phyloP scores from a whole-genome alignment of 495 filamentous ascomycete genomes.

The Elasticomyces elasticus region DNA sequence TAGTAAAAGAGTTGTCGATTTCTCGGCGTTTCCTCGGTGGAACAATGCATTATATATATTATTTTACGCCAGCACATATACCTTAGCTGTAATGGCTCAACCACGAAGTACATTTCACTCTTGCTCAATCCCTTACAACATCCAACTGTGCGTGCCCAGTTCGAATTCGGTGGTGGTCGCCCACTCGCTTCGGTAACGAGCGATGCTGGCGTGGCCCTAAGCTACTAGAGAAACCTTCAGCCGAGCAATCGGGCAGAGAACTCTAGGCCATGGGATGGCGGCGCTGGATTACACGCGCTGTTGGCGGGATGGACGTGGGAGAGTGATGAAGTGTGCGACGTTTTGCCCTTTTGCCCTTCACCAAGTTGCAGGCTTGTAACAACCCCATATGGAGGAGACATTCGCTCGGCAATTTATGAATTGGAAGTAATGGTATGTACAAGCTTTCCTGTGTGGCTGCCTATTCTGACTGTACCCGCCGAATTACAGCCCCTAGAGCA shows the following conservation, averaged over 20 bases:
- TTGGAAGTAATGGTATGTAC: no score
- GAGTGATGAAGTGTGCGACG: conserved; percentile 12
- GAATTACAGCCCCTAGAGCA: not conserved
- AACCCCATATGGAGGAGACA: no score
- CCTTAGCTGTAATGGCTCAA: conserved; percentile 21
- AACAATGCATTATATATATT: not conserved
- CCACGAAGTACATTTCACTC: conserved; percentile 15
- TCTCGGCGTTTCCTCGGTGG: not conserved
- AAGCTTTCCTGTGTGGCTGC: no score
- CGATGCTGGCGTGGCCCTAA: conserved; percentile 22
- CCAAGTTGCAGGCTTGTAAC: no score
- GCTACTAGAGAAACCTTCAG: conserved; percentile 23
- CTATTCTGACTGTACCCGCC: not conserved
- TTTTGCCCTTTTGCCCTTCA: conserved; percentile 10
- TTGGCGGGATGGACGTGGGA: conserved; percentile 13
- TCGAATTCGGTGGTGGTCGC: conserved; percentile 23
- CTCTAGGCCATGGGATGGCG: conserved; percentile 23
- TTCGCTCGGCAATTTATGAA: no score
- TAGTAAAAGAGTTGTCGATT: no score
- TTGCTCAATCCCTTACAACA: conserved; percentile 1
- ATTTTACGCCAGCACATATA: not conserved
- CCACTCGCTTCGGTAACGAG: conserved; percentile 24
- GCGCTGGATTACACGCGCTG: conserved; percentile 18
- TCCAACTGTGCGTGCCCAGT: conserved; percentile 20
- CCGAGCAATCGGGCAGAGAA: conserved; percentile 27